Conservation (phyloP, 306 rosid genomes). For the Cucurbita argyrosperma region DNA sequence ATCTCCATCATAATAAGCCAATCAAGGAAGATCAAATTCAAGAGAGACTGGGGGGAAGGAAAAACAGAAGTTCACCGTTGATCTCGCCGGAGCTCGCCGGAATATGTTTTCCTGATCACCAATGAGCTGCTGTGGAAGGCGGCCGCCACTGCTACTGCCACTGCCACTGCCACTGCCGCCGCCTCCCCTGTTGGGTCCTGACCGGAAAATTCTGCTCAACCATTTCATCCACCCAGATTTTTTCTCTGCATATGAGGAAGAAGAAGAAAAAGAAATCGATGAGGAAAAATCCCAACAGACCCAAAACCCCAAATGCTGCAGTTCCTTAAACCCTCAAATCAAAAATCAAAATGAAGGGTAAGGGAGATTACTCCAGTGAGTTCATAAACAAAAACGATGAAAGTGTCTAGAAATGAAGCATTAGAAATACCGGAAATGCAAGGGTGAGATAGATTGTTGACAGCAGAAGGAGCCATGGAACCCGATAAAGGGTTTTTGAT, state of each 20-base stretch:
- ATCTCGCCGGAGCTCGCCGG: conserved; percentile 52
- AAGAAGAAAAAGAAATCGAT: neutral
- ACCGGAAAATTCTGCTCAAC: conserved; percentile 68
- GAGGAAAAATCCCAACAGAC: neutral
- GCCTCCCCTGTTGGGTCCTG: conserved; percentile 42
- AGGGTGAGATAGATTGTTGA: conserved; percentile 73
- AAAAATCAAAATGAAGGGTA: neutral
- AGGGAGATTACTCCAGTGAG: neutral
- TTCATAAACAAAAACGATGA: neutral
- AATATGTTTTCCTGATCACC: conserved; percentile 52
- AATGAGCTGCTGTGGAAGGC: conserved; percentile 43
- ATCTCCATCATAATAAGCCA: neutral
- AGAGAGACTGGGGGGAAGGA: neutral
- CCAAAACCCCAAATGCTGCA: neutral
- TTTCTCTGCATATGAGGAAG: conserved; percentile 67
- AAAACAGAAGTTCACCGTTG: conserved; percentile 31
- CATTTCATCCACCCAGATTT: conserved; percentile 92
- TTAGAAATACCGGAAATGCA: conserved; percentile 54
- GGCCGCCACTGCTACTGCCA: conserved; percentile 20
- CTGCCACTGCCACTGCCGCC: conserved; percentile 25
- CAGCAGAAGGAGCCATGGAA: conserved; percentile 55
- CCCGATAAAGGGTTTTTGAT: neutral
- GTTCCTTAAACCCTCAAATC: neutral
- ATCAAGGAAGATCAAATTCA: neutral
- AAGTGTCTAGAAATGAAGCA: neutral